Evolutionary conservation across 2,329 filamentous ascomycete species (phyloP).

Genomic region (Aphanoascus verrucosus): DNA sequence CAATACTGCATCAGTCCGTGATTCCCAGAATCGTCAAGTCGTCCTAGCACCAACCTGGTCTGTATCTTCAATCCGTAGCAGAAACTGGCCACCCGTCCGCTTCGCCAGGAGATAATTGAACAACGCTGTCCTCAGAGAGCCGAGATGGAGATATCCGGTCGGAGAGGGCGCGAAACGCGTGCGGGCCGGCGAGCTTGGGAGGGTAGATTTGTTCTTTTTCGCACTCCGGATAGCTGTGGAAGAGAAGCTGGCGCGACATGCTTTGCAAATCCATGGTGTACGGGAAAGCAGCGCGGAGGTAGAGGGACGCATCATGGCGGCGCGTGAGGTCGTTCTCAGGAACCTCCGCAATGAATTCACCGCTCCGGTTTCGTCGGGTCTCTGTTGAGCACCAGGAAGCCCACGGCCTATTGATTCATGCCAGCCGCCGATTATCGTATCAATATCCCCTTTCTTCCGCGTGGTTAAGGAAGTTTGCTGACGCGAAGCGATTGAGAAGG

Average conservation of each 20-base stretch:
- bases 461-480: too few relatives aligned
- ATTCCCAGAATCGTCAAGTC: neutral
- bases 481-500: too few relatives aligned
- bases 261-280: slow-evolving; percentile 29
- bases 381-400: neutral
- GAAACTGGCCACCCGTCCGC: slow-evolving; percentile 76
- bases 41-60: slow-evolving; percentile 56
- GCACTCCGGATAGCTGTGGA: slow-evolving; percentile 18
- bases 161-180: slow-evolving; percentile 93
- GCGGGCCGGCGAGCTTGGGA: slow-evolving; percentile 49
- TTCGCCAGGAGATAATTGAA: slow-evolving; percentile 90
- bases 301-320: slow-evolving; percentile 23
- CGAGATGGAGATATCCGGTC: slow-evolving; percentile 85
- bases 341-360: neutral
- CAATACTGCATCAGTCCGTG: neutral
- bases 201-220: slow-evolving; percentile 27
- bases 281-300: slow-evolving; percentile 21
- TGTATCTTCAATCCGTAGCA: slow-evolving; percentile 88
- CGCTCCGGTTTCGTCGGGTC: neutral
- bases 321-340: neutral
- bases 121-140: slow-evolving; percentile 82
- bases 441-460: too few relatives aligned
- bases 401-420: neutral
- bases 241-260: slow-evolving; percentile 28
- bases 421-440: too few relatives aligned